Evolutionary conservation across 164 flowering plant species (phyloP), one percentile per base, ranked within the genome.

Genomic region (Warburgia ugandensis): DNA sequence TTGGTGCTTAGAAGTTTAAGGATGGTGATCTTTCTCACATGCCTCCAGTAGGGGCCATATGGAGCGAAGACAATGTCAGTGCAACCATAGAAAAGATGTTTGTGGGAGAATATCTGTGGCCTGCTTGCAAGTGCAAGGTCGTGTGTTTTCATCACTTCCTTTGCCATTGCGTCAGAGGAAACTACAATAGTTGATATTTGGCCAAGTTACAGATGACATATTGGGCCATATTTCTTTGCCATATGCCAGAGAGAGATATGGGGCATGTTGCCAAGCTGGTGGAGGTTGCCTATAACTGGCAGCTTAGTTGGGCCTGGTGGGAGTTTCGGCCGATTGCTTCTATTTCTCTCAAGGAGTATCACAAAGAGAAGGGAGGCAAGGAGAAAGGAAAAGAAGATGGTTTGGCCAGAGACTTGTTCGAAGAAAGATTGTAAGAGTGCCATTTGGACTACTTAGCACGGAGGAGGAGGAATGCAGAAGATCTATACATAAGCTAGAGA

Each of bases 201-300:
- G 3, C 46, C 46, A 4, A 53, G 12, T 6, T 53, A 25, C 3
- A 53, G 5, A n/a, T 39, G 45, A 46, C 39, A 39, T 27, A 53
- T 21, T 4, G 56, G 45, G n/a, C 56, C 45, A 20, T 53, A 20
- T 19, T 39, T 39, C n/a, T 35, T 23, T 4, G 55, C 12, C 14
- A 51, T 42, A 10, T 8, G 8, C 3, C 0, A 20, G 19, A 41
- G 47, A 41, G 46, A 53, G 9, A 23, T 46, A 47, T 53, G 56
- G 11, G 45, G 47, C 8, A 29, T 10, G 8, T 46, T 27, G 20
- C 56, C 47, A 10, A 40, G 4, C 28, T 53, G 56, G 21, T 53
- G 56, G 55, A 51, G 52, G 25, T 48, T 48, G 1, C 52, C 52
- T n/a, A 48, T 30, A 26, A 48, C 31, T 3, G 52, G 51, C 7